Evolutionary conservation across 1,284 basidiomycete species (phyloP), one percentile per base, ranked within the genome.

Genomic region (Pseudozyma sp.): DNA sequence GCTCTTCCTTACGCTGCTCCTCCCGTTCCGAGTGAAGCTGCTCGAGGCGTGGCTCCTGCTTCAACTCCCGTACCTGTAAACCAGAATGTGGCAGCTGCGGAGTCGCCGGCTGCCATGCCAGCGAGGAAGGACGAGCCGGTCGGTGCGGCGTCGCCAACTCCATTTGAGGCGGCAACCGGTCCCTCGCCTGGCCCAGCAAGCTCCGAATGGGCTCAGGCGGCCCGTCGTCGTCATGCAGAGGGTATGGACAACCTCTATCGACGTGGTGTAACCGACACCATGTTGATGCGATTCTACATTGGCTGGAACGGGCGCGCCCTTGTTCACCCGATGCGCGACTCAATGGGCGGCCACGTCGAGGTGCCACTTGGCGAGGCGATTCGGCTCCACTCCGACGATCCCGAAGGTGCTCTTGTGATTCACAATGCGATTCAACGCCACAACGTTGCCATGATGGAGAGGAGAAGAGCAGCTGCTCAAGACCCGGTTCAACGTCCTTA

Each of bases 301-400:
- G 83, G 76, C 25, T 84, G 82, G 82, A 78, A 83, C 50, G 83
- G 83, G 12, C 67, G 73, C n/a, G 59, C 58, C n/a, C 72, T 84
- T 25, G 72, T 84, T 2, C 82, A 80, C 40, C 74, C 81, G 0
- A 57, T 76, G 16, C 70, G 68, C 38, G 76, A 79, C 40, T 38
- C 59, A 7, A 12, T 51, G 10, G 74, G 70, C n/a, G 45, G 31
- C 40, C 51, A 77, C 19, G 53, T 68, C 44, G 79, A 82, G 55
- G 34, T 82, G 11, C 44, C 71, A 14, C 63, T 82, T 1, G 81
- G 79, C 47, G 72, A 59, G 44, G 59, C 47, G 31, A 78, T 83
- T 43, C 58, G 69, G n/a, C 47, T 80, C 50, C 59, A 72, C 9
- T 49, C 69, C 7, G 80, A 79, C 35, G 83, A 84, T 57, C 71